A percentile compares a stretch with the other conserved stretches of the same genome.
These are phyloP conservation scores for Dendrocalamus latiflorus DNA, from an alignment of 202 grass and related monocot species.

Conservation along the genomic window DNA sequence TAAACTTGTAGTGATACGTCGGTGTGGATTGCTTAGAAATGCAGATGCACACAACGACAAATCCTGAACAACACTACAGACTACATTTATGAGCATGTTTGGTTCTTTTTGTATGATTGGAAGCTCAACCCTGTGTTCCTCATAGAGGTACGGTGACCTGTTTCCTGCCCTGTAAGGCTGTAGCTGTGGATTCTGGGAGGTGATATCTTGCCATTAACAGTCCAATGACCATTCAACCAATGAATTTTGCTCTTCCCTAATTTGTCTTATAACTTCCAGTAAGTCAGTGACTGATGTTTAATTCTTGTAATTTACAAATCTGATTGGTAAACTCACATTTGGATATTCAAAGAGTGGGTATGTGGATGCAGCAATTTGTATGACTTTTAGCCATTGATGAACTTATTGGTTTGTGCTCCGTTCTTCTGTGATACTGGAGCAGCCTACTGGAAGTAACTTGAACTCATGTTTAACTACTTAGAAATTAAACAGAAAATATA, in stretches of 20 bases:
- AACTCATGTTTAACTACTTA: too few species aligned
- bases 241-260: not conserved
- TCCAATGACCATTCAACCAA: not conserved
- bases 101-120: not conserved
- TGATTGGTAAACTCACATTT: not conserved
- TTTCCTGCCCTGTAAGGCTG: not conserved
- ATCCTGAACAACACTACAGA: not conserved
- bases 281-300: not conserved
- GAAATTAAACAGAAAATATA: too few species aligned
- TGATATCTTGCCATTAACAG: not conserved
- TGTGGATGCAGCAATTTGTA: not conserved
- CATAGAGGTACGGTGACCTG: not conserved
- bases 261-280: not conserved
- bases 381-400: not conserved
- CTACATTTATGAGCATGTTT: not conserved
- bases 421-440: too few species aligned
- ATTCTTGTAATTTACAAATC: not conserved
- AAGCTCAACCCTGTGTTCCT: not conserved
- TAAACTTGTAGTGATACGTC: not conserved
- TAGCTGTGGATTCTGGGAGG: slow-evolving; percentile 4
- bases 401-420: not conserved
- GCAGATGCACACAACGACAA: not conserved
- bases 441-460: too few species aligned
- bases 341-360: not conserved
- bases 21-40: not conserved